phyloP scores from a whole-genome alignment of 371 early-diverging fungal species.

The Synchytrium microbalum region DNA sequence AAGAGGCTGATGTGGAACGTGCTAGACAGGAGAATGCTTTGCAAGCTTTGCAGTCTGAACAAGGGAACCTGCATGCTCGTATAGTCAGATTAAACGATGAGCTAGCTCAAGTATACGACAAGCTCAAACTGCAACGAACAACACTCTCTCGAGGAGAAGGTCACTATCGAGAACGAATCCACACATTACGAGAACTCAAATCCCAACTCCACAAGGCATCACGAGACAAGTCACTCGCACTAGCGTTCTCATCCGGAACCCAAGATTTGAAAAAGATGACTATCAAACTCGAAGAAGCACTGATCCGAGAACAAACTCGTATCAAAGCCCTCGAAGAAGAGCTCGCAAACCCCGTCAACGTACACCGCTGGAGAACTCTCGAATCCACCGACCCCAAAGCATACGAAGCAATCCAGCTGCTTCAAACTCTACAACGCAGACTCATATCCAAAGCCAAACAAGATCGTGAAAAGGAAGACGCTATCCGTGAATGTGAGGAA shows the following conservation, averaged over 20 bases:
- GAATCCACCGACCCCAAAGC: slow-evolving; percentile 45
- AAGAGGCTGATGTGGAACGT: slow-evolving; percentile 46
- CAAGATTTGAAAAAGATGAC: slow-evolving; percentile 18
- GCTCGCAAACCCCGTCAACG: slow-evolving; percentile 44
- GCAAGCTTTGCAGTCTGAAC: slow-evolving; percentile 14
- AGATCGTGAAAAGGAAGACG: slow-evolving; percentile 35
- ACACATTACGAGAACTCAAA: slow-evolving; percentile 14
- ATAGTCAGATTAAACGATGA: slow-evolving; percentile 43
- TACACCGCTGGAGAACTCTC: slow-evolving; percentile 49
- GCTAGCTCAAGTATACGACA: slow-evolving; percentile 39
- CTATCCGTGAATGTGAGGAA: slow-evolving; percentile 37
- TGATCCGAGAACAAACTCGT: slow-evolving; percentile 31
- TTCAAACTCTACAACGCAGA: slow-evolving; percentile 44
- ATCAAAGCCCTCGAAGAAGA: slow-evolving; percentile 49
- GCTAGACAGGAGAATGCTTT: slow-evolving; percentile 26
- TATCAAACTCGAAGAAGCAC: slow-evolving; percentile 30
- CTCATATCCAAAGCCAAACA: slow-evolving; percentile 40
- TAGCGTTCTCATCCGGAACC: slow-evolving; percentile 1
- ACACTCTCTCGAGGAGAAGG: slow-evolving; percentile 32
- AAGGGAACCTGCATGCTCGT: slow-evolving; percentile 40
- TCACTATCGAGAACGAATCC: slow-evolving; percentile 33
- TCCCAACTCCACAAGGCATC: slow-evolving; percentile 12
- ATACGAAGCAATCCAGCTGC: slow-evolving; percentile 40
- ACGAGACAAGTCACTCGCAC: slow-evolving; percentile 9
- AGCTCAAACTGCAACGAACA: slow-evolving; percentile 37